Base-by-base conservation (phyloP, 108 stramenopile species). In the Cafeteria roenbergensis region DNA sequence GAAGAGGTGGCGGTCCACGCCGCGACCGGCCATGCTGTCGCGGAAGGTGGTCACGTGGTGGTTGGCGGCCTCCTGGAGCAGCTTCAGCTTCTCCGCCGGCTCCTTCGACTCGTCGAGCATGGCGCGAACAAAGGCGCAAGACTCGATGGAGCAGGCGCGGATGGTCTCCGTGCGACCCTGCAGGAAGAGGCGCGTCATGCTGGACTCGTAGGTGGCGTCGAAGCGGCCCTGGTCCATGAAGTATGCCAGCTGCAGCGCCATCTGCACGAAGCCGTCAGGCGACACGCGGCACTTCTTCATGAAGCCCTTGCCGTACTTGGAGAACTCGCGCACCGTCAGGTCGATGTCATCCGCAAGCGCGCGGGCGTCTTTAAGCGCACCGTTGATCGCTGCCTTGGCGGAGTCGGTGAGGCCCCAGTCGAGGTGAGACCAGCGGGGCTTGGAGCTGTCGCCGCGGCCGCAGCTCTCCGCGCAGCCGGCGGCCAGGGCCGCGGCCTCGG, bases 181-280 rank as follows among this genome's bases (percentile, higher is more conserved):
- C 22, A 24, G 32, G 68, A 69, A 69, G 38, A 69, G 63, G 26
- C 68, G 62, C 34, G 68, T 69, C 68, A 69, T 64, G 48, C 61
- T 63, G 6, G 68, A 63, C 25, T 69, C 68, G 62, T 69, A 69
- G 1, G 56, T 57, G 61, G 27, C 29, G 61, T 55, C 68, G 51
- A 69, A 27, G 51, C 53, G 50, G 30, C 36, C 29, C 34, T 55
- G 62, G 65, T 60, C 34, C 35, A 22, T 9, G 30, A 31, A 69
- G 68, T 69, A 69, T 22, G 68, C 56, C 1, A 57, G 57, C 53
- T 69, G 68, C 2, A 69, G 60, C 9, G 68, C 68, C 63, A 64
- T 64, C 28, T 69, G 68, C 0, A 63, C 30, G 51, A 34, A 69
- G 6, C 58, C 68, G 1, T 69, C 68, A 17, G 68, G 68, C 8